Base-by-base conservation (phyloP, 192 early-diverging fungal genomes). In the Pilaira anomala region DNA sequence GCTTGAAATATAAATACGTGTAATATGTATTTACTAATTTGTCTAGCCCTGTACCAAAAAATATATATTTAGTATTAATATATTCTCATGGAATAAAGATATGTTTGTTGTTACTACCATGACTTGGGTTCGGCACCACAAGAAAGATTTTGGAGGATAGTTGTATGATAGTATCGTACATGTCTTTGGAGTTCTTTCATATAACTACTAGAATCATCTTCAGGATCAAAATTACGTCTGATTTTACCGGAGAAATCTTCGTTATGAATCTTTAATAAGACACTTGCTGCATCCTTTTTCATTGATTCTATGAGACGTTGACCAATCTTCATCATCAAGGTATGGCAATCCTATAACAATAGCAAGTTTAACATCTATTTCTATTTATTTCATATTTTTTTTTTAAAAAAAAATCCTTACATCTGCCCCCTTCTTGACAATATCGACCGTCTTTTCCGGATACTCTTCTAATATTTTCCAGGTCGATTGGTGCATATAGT, bases 1-100 rank as follows among this genome's bases (percentile, higher is more conserved):
- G 82, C 84, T 66, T 91, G 86, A 25, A 85, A 80, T n/a, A 90
- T 58, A 69, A 88, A 88, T 45, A 87, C 76, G 33, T 80, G 21
- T n/a, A 79, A 28, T 19, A 80, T 66, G 44, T 61, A 40, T 36
- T 82, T 60, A 14, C 57, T 68, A 21, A 77, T 71, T 40, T 62
- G 52, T 30, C 36, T 72, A 51, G 67, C 60, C 75, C 76, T 72
- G 30, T 13, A 22, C 50, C 36, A 26, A 39, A 56, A 16, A 71
- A 50, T 40, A 41, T 25, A 26, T 19, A 42, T 2, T 29, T 64
- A 16, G 48, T 41, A 16, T 13, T 22, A 26, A 7, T 48, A 6
- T 24, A n/a, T n/a, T n/a, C n/a, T n/a, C n/a, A n/a, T n/a, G n/a
- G n/a, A n/a, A n/a, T n/a, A n/a, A n/a, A n/a, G n/a, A n/a, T n/a